These are phyloP conservation scores for Sclerotiophoma versabilis DNA, from an alignment of 2,329 filamentous ascomycete genomes.

Conservation along the genomic window DNA sequence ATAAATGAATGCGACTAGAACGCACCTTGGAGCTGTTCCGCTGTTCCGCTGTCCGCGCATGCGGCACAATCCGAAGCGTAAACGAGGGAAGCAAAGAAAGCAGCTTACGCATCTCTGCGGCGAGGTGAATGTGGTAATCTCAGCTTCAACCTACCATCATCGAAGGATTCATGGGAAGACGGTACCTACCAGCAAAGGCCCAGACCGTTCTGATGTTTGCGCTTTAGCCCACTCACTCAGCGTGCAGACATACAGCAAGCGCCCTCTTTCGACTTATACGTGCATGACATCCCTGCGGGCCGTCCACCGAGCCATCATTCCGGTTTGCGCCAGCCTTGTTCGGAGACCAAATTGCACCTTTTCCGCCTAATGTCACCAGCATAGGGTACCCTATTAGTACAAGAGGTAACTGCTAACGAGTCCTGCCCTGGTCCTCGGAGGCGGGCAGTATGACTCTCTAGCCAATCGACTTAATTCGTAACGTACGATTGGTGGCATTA, in stretches of 20 bases:
- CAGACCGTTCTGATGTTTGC: neutral
- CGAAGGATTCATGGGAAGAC: neutral
- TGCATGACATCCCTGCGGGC: neutral
- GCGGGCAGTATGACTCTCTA: neutral
- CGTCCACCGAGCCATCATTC: neutral
- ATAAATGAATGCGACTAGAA: neutral
- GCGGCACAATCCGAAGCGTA: neutral
- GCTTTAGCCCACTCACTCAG: neutral
- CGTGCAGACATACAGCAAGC: neutral
- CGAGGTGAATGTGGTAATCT: neutral
- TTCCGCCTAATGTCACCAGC: neutral
- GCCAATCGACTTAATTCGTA: neutral
- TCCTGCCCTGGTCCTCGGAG: neutral
- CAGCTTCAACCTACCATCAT: neutral
- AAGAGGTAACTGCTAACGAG: neutral
- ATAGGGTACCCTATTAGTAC: neutral
- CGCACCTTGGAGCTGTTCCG: neutral
- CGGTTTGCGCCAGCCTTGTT: neutral
- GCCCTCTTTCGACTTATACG: neutral
- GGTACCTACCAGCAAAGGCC: conserved; percentile 7
- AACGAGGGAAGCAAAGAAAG: neutral
- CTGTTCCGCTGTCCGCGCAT: neutral
- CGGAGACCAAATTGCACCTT: neutral
- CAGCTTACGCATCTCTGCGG: neutral
- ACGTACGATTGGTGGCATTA: neutral